Evolutionary conservation across 73 alveolate species (phyloP).

Genomic region (Effrenium voratum): DNA sequence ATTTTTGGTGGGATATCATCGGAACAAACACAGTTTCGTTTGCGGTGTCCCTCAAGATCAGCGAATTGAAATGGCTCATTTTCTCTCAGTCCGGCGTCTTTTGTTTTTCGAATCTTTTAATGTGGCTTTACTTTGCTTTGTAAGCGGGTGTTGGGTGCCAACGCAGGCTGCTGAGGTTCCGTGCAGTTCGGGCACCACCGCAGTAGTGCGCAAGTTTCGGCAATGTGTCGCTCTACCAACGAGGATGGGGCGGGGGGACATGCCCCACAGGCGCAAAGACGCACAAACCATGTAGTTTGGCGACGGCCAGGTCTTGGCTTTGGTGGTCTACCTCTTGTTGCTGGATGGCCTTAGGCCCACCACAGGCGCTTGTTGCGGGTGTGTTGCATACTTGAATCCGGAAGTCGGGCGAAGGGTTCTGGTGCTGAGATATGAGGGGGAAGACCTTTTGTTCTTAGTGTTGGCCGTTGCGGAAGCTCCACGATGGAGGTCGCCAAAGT

Average conservation of each 20-base stretch:
- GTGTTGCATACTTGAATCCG: no score
- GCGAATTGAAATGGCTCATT: neutral
- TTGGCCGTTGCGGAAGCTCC: no score
- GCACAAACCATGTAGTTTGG: neutral
- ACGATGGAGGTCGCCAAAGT: neutral
- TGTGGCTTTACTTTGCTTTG: neutral
- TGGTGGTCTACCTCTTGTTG: constrained; percentile 13
- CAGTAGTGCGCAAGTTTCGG: neutral
- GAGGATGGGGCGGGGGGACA: neutral
- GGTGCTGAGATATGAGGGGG: neutral
- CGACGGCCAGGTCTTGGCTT: neutral
- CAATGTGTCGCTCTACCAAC: neutral
- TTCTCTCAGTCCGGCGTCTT: neutral
- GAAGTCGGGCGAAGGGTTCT: no score
- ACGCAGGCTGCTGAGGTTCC: no score
- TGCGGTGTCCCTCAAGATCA: neutral
- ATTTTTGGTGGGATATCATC: neutral
- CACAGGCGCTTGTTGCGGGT: constrained; percentile 16
- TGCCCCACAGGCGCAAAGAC: no score
- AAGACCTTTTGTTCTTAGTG: neutral
- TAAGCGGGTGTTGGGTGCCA: neutral
- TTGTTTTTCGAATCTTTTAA: no score
- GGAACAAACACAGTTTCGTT: neutral
- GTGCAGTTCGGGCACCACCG: neutral
- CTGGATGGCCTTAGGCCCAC: constrained; percentile 13